Conservation (phyloP, 257 asterid genomes). For the Lycium ferocissimum region DNA sequence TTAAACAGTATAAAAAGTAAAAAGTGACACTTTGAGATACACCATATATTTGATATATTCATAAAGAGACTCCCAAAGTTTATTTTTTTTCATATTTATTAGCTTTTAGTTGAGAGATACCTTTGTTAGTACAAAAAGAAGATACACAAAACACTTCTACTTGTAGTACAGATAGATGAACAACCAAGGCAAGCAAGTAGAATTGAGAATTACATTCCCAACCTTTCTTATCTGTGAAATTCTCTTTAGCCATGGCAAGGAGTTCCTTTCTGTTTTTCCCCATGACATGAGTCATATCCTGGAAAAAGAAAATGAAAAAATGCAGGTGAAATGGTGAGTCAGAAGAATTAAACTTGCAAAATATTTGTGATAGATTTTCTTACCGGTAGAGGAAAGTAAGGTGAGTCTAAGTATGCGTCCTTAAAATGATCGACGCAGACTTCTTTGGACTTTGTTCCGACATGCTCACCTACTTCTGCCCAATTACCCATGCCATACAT, state of each 20-base stretch:
- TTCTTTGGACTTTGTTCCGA: constrained; percentile 82
- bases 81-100: neutral
- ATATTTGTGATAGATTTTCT: constrained; percentile 34
- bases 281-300: constrained; percentile 84
- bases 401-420: constrained; percentile 76
- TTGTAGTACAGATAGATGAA: neutral
- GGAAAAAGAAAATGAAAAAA: constrained; percentile 24
- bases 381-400: constrained; percentile 92
- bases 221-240: constrained; percentile 75
- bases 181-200: neutral
- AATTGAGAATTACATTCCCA: constrained; percentile 26
- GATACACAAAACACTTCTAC: neutral
- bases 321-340: neutral
- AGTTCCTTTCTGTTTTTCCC: constrained; percentile 84
- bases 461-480: constrained; percentile 94
- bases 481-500: constrained; percentile 96
- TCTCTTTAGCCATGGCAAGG: constrained; percentile 81
- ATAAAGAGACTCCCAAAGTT: neutral
- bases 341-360: neutral
- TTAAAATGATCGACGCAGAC: constrained; percentile 74
- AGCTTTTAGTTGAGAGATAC: neutral
- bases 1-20: neutral
- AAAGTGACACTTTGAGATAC: neutral
- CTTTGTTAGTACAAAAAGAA: neutral
- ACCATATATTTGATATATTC: neutral